Conservation (phyloP, 441 rosid species). For the Iberis amara region DNA sequence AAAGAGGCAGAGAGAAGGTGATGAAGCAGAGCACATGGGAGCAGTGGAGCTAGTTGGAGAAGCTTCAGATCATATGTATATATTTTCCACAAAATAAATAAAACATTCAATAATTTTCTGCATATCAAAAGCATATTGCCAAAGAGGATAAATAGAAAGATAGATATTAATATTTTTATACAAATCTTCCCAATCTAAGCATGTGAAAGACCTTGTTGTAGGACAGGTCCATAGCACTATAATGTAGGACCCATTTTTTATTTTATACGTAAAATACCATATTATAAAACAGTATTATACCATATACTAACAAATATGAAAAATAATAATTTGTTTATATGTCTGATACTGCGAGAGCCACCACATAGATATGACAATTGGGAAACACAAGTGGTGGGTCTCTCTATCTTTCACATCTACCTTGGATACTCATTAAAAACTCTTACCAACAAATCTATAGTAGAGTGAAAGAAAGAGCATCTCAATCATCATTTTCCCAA, state of each 20-base stretch:
- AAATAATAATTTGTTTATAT: not conserved
- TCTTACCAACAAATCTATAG: conserved; percentile 24
- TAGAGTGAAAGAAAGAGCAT: conserved; percentile 20
- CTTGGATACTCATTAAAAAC: conserved; percentile 31
- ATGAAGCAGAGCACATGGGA: not conserved
- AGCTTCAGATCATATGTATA: not conserved
- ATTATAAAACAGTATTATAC: too few species aligned
- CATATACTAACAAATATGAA: conserved; percentile 16
- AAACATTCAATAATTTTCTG: not conserved
- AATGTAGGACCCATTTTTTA: conserved; percentile 32
- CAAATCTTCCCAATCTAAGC: not conserved
- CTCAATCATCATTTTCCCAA: conserved; percentile 26
- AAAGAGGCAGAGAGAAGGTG: not conserved
- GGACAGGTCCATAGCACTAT: conserved; percentile 32
- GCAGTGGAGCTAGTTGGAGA: not conserved
- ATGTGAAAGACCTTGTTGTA: conserved; percentile 48
- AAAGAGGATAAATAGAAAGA: not conserved
- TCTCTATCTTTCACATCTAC: conserved; percentile 28
- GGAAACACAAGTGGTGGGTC: conserved; percentile 36
- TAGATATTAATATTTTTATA: not conserved
- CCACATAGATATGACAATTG: conserved; percentile 30
- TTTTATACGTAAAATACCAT: too few species aligned
- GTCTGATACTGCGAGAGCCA: conserved; percentile 24
- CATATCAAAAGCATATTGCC: not conserved
- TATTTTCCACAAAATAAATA: not conserved